Base-by-base conservation (phyloP, 2,329 filamentous ascomycete species). In the Ambrosiella beaveri region DNA sequence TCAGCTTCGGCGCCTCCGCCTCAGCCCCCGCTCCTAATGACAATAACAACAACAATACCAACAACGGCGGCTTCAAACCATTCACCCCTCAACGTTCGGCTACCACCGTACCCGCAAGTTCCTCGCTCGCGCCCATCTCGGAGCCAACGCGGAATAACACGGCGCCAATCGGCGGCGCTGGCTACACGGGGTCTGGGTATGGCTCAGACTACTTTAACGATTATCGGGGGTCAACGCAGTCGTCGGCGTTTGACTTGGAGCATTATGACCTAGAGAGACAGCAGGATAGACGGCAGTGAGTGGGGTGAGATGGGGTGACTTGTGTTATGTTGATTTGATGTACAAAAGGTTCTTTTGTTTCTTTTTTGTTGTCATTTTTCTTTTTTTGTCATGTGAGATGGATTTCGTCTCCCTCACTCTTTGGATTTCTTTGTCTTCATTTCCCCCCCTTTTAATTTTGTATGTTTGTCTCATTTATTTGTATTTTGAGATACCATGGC, bases 131-230 rank as follows among this genome's bases (percentile, higher is more conserved):
- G n/a, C 44, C 39, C 17, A 12, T 44, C 11, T 67, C 68, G 41
- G 64, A 69, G 36, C 71, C 72, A 0, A 70, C 70, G 62, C 69
- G 75, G 55, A 75, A 72, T 58, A 70, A 75, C 69, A 76, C 74
- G 19, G 71, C 70, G 3, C 71, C 72, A 63, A 51, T 61, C 57
- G 49, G 49, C 15, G 38, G 40, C 1, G 7, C 12, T 39, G 59
- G 59, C 5, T 60, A 60, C 58, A 61, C 58, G 12, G 54, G 58
- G 40, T 64, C 56, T 56, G 64, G 57, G 61, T 62, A 51, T 62
- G 62, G 59, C 61, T 62, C 51, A 19, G 63, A 44, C 63, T 63
- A 54, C 62, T 64, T 57, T 62, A 66, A 57, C 50, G 58, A 55
- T 49, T 36, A 59, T 39, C 59, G 57, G 11, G 55, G 59, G 37